A percentile compares a stretch with the other conserved stretches of the same genome.
Conservation (phyloP, 208 protist species). For the Acanthamoeba healyi region DNA sequence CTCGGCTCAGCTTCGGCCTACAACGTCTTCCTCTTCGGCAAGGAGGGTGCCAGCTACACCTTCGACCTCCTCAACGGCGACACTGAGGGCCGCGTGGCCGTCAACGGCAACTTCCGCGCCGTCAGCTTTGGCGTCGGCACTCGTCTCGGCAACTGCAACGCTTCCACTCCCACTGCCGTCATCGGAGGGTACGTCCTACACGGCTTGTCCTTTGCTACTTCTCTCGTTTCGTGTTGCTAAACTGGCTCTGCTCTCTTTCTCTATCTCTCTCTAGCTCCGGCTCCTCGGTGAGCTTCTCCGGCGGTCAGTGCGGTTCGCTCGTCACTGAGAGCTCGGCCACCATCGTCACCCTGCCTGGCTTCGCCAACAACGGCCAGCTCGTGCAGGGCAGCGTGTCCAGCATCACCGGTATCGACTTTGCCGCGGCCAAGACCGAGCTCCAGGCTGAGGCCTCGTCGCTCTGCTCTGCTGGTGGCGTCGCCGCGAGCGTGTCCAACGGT, state of each 20-base stretch:
- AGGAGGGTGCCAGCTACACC: background rate
- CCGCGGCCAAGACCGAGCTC: slow-evolving; percentile 13
- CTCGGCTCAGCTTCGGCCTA: background rate
- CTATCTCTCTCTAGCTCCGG: background rate
- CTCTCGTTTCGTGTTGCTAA: background rate
- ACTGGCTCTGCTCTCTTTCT: background rate
- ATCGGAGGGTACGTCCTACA: background rate
- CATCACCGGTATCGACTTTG: slow-evolving; percentile 38
- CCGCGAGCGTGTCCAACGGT: background rate
- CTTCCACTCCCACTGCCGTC: background rate
- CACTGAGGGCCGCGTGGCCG: background rate
- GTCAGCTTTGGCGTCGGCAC: background rate
- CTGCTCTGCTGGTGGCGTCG: background rate
- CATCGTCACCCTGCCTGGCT: slow-evolving; percentile 44
- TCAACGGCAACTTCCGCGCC: background rate
- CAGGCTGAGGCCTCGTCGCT: background rate
- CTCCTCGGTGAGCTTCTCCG: slow-evolving; percentile 28
- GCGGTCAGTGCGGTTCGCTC: slow-evolving; percentile 58
- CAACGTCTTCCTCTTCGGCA: background rate
- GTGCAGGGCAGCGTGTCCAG: slow-evolving; percentile 29
- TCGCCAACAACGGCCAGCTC: slow-evolving; percentile 47
- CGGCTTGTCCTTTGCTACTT: too few species aligned
- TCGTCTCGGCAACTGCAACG: background rate
- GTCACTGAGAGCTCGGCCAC: slow-evolving; percentile 37
- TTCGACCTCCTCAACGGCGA: background rate